Conservation (phyloP, 1,139 yeast species). For the Saccharomyces hybrid region DNA sequence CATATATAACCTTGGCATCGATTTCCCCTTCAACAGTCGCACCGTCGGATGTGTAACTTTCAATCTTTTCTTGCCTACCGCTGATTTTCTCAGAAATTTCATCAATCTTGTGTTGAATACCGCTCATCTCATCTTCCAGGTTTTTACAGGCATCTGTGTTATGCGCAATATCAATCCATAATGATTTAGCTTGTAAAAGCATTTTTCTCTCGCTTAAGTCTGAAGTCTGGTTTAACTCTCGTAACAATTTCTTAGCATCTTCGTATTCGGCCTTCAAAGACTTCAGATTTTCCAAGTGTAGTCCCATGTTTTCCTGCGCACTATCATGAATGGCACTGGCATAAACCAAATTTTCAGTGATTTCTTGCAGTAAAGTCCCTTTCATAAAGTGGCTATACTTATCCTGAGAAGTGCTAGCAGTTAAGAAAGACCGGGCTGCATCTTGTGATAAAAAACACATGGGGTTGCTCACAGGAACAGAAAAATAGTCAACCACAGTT, state of each 20-base stretch:
- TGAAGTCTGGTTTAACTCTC: constrained; percentile 28
- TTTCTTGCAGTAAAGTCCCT: constrained; percentile 66
- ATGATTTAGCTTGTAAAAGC: constrained; percentile 51
- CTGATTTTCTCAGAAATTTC: constrained; percentile 19
- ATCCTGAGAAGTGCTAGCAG: constrained; percentile 60
- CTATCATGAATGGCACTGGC: constrained; percentile 24
- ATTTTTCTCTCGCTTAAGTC: constrained; percentile 40
- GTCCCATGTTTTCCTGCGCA: constrained; percentile 23
- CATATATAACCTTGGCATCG: constrained; percentile 19
- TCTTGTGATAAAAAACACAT: constrained; percentile 92
- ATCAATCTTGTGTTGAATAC: constrained; percentile 22
- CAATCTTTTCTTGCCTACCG: constrained; percentile 21
- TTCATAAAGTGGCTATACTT: constrained; percentile 73
- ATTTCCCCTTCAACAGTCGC: constrained; percentile 17
- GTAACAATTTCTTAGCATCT: constrained; percentile 32
- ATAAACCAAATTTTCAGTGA: constrained; percentile 44
- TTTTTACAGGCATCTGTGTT: constrained; percentile 23
- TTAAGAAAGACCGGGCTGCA: constrained; percentile 82
- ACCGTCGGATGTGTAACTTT: constrained; percentile 18
- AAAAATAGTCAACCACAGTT: constrained; percentile 59
- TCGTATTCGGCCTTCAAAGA: constrained; percentile 29
- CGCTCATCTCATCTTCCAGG: constrained; percentile 22
- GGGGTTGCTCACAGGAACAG: constrained; percentile 83
- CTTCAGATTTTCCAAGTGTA: constrained; percentile 25
- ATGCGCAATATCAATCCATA: constrained; percentile 46